These are phyloP conservation scores for Cryptosporidium tyzzeri DNA, from an alignment of 169 alveolate species.

Conservation along the genomic window DNA sequence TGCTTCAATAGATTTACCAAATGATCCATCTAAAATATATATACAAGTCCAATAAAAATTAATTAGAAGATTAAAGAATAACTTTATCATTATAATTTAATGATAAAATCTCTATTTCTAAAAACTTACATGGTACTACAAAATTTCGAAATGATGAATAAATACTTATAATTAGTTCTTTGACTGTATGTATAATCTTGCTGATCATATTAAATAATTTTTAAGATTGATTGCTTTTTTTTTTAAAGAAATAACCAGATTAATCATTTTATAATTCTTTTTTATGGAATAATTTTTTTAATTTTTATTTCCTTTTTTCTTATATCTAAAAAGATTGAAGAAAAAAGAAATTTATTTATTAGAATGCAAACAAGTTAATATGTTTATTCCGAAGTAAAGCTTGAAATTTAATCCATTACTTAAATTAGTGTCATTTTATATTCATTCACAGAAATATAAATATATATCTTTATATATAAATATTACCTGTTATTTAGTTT, in stretches of 20 bases:
- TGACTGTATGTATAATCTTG: neutral
- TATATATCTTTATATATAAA: too few relatives aligned
- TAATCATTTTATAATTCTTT: neutral
- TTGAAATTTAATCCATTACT: neutral
- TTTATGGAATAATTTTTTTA: neutral
- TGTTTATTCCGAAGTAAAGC: neutral
- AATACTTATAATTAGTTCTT: neutral
- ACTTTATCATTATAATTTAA: neutral
- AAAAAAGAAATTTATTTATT: too few relatives aligned
- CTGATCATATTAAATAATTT: neutral
- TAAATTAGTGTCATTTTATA: too few relatives aligned
- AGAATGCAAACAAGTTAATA: neutral
- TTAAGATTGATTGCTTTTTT: neutral
- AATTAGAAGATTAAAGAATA: neutral
- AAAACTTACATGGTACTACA: slow-evolving; percentile 72
- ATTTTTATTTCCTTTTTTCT: too few relatives aligned
- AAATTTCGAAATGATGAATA: slow-evolving; percentile 58
- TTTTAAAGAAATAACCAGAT: neutral
- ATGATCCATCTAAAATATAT: slow-evolving; percentile 55
- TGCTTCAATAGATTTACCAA: slow-evolving; percentile 56
- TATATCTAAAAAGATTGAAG: too few relatives aligned
- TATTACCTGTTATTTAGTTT: neutral
- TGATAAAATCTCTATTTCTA: neutral
- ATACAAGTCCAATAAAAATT: neutral
- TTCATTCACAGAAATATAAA: neutral